Percentiles rank a stretch among this genome's conserved stretches.
phyloP scores from a whole-genome alignment of 78 protist genomes.

The Dictyostelium firmibasis region DNA sequence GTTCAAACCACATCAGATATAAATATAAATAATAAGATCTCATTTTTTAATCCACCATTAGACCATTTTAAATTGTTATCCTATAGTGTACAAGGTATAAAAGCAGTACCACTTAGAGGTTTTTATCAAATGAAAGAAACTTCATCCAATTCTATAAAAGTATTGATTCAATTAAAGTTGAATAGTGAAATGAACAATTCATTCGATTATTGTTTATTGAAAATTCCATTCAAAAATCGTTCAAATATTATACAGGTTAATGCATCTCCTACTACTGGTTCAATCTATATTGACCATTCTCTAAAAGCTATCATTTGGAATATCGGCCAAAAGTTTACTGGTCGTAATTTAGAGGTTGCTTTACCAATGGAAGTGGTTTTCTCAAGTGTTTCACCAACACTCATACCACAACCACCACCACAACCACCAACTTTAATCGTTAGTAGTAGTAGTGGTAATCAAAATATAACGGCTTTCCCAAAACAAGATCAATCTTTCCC shows the following conservation, averaged over 20 bases:
- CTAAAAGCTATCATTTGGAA: constrained; percentile 55
- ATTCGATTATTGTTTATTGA: constrained; percentile 46
- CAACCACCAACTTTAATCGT: constrained; percentile 59
- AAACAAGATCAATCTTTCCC: constrained; percentile 29
- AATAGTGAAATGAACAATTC: constrained; percentile 7
- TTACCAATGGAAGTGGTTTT: constrained; percentile 61
- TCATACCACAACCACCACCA: constrained; percentile 3
- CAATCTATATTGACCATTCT: background rate
- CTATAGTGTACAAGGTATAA: constrained; percentile 31
- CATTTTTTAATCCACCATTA: constrained; percentile 62
- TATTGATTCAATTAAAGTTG: constrained; percentile 63
- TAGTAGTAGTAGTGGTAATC: constrained; percentile 15
- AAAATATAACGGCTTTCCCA: constrained; percentile 36
- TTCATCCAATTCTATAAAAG: background rate
- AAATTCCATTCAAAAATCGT: constrained; percentile 47
- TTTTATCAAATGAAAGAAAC: constrained; percentile 77
- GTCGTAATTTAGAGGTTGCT: constrained; percentile 63
- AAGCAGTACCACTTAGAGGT: constrained; percentile 48
- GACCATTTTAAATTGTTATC: constrained; percentile 23
- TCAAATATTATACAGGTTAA: constrained; percentile 15
- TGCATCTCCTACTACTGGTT: constrained; percentile 56
- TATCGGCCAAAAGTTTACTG: constrained; percentile 64
- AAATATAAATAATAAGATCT: constrained; percentile 43
- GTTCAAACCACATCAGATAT: constrained; percentile 73
- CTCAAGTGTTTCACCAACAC: background rate